Percentiles rank a stretch among this genome's conserved stretches.
These are phyloP conservation scores for Penicillium cataractarum DNA, from an alignment of 495 filamentous ascomycete species.

Conservation along the genomic window DNA sequence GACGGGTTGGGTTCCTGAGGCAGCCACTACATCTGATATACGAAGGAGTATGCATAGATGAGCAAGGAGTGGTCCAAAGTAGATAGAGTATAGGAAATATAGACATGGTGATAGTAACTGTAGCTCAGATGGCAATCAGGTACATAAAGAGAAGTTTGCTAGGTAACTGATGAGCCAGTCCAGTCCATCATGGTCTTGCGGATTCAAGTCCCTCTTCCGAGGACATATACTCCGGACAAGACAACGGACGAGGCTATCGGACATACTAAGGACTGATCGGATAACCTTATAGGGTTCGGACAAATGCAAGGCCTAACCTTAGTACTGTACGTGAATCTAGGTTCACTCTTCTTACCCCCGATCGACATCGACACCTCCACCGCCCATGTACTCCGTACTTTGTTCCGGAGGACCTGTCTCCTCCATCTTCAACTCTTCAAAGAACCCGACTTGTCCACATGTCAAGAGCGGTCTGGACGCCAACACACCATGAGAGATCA, in stretches of 20 bases:
- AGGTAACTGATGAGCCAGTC: neutral
- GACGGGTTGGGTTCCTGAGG: neutral
- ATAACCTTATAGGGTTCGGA: neutral
- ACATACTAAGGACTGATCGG: too few species aligned
- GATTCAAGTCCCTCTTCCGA: neutral
- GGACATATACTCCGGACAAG: neutral
- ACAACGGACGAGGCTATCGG: too few species aligned
- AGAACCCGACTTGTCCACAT: constrained; percentile 8
- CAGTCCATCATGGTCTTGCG: neutral
- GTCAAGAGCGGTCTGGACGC: constrained; percentile 23
- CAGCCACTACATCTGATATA: neutral
- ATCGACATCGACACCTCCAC: neutral
- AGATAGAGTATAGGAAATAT: neutral
- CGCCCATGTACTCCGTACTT: neutral
- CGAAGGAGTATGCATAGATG: too few species aligned
- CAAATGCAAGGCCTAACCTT: neutral
- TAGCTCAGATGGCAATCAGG: neutral
- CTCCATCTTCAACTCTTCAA: constrained; percentile 5
- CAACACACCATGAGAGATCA: constrained; percentile 21
- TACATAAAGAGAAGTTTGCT: neutral
- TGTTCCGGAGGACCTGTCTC: neutral
- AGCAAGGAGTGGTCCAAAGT: neutral
- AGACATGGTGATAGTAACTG: neutral
- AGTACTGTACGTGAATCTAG: too few species aligned
- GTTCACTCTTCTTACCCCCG: neutral